Evolutionary conservation across 2,329 filamentous ascomycete species (phyloP).

Genomic region (Cercospora sp.): DNA sequence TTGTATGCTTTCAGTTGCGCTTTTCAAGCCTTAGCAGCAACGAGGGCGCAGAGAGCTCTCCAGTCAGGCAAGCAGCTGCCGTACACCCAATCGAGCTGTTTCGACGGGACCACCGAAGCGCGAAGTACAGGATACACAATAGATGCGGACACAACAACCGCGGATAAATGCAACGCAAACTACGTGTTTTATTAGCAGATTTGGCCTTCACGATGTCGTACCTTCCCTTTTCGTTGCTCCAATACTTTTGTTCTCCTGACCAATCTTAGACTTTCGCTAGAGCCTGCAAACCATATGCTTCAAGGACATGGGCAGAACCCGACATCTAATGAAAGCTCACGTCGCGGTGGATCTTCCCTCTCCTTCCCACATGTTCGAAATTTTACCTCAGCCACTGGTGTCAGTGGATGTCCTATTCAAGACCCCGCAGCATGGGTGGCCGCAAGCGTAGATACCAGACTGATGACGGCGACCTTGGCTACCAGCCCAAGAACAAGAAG

Average conservation of each 20-base stretch:
- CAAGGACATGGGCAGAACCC: not conserved
- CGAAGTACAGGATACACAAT: not conserved
- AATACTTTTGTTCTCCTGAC: not conserved
- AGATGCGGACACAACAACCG: not conserved
- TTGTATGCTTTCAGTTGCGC: not conserved
- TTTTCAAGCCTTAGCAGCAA: not conserved
- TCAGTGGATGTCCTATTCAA: not conserved
- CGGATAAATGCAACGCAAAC: not conserved
- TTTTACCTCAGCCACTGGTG: not conserved
- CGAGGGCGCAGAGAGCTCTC: not conserved
- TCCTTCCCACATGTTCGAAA: not conserved
- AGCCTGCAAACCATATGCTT: not conserved
- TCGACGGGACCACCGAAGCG: not conserved
- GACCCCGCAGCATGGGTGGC: not conserved
- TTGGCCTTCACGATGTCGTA: not conserved
- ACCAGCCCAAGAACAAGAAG: not conserved
- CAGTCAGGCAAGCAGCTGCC: not conserved
- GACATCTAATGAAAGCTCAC: not conserved
- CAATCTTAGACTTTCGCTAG: not conserved
- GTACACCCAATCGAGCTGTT: not conserved
- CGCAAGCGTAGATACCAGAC: not conserved
- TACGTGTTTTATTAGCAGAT: not conserved
- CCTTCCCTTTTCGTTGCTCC: not conserved
- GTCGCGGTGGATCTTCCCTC: not conserved
- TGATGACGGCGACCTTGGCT: not conserved